phyloP scores from a whole-genome alignment of 2,329 filamentous ascomycete genomes.

The Aspergillus neotritici region DNA sequence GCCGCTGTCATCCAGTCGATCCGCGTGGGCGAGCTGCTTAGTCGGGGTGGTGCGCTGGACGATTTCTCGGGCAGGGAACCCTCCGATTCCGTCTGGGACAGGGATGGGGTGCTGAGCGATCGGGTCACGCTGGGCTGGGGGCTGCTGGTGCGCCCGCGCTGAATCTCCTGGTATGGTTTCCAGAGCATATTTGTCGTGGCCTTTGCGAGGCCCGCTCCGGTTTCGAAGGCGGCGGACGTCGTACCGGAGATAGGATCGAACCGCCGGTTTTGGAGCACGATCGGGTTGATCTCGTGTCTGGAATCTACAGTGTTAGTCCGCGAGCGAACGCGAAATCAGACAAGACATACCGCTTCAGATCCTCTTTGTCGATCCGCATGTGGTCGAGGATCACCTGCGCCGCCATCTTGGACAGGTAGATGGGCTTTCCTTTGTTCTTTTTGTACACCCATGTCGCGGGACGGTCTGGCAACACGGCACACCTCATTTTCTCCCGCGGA shows the following conservation, averaged over 20 bases:
- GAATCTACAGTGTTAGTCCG: neutral
- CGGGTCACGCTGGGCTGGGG: neutral
- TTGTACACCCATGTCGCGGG: slow-evolving; percentile 26
- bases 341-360: slow-evolving; percentile 18
- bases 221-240: slow-evolving; percentile 20
- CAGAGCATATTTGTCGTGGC: slow-evolving; percentile 23
- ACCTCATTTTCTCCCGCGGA: slow-evolving; percentile 21
- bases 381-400: slow-evolving; percentile 22
- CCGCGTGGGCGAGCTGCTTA: neutral
- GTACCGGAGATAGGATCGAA: slow-evolving; percentile 31
- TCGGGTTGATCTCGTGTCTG: slow-evolving; percentile 25
- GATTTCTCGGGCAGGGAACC: neutral
- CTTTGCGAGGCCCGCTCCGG: slow-evolving; percentile 22
- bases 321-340: neutral
- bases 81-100: neutral
- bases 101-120: neutral
- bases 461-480: slow-evolving; percentile 19
- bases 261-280: slow-evolving; percentile 30
- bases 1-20: slow-evolving; percentile 2
- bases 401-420: slow-evolving; percentile 21
- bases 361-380: slow-evolving; percentile 14
- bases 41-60: neutral
- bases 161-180: slow-evolving; percentile 24
- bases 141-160: neutral
- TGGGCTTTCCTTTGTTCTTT: slow-evolving; percentile 1